phyloP scores from a whole-genome alignment of 306 rosid species.

The Fagus crenata region DNA sequence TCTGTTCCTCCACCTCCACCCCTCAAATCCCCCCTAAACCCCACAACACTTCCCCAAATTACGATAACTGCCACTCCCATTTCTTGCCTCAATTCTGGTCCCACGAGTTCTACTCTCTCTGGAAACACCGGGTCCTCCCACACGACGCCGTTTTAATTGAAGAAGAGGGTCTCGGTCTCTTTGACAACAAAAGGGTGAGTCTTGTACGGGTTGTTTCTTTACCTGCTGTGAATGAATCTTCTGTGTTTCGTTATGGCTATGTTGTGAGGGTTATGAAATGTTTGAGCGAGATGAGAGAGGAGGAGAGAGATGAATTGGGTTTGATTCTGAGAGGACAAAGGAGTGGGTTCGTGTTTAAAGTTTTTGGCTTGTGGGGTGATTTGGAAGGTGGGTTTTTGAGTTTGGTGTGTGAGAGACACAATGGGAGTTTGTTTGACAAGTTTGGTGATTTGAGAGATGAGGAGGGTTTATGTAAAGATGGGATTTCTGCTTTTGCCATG shows the following conservation, averaged over 20 bases:
- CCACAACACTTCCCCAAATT: conserved; percentile 23
- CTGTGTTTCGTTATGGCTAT: conserved; percentile 49
- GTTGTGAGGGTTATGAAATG: conserved; percentile 56
- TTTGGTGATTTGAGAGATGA: conserved; percentile 33
- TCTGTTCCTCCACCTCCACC: conserved; percentile 37
- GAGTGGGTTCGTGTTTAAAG: conserved; percentile 43
- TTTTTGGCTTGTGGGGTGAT: conserved; percentile 81
- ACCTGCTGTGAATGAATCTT: conserved; percentile 19
- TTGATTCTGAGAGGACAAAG: conserved; percentile 54
- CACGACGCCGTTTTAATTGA: conserved; percentile 48
- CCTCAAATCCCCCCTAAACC: conserved; percentile 5
- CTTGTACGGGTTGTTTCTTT: conserved; percentile 50
- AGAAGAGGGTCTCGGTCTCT: conserved; percentile 21
- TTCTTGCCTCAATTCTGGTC: conserved; percentile 59
- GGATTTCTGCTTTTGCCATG: conserved; percentile 45
- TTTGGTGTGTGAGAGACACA: conserved; percentile 56
- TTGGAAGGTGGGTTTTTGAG: conserved; percentile 54
- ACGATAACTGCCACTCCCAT: neutral
- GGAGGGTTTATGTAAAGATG: conserved; percentile 37
- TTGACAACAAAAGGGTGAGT: conserved; percentile 44
- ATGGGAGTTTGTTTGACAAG: conserved; percentile 40
- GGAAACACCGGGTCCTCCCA: conserved; percentile 74
- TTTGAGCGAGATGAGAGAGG: conserved; percentile 63
- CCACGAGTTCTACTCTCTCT: conserved; percentile 55
- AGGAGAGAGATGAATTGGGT: conserved; percentile 52